Base-by-base conservation (phyloP, 495 filamentous ascomycete species). In the Neurospora sublineolata region DNA sequence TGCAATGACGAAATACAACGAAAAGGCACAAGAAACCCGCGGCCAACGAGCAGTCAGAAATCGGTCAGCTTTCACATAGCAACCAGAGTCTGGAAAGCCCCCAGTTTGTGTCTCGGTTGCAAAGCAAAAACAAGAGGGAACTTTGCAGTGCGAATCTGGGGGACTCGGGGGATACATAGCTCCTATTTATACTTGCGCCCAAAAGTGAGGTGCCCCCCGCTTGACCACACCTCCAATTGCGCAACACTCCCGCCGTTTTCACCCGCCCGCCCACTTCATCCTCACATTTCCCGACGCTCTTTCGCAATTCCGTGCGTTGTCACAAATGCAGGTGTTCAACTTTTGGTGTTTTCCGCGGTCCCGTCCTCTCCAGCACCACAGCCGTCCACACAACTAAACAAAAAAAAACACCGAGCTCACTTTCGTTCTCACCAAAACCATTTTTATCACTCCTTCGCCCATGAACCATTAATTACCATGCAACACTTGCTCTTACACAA, bases 101-200 rank as follows among this genome's bases (percentile, higher is more conserved):
- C 52, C 3, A 12, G 52, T 33, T 33, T 64, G 6, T 33, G 27
- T 64, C 52, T 64, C 27, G 27, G 52, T 64, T 64, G 52, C 52
- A 33, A 64, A 64, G 52, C 14, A 1, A 33, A 33, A 64, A 64
- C 12, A 36, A 64, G 7, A 64, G 52, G 39, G 30, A 64, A 33
- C 14, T 8, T 30, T 16, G 2, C 27, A 64, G 52, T 18, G 12
- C 14, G 72, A 68, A 37, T 40, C 7, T 73, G 70, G 73, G 37
- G 71, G 33, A 42, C 23, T 42, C 69, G 64, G 42, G 75, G 76
- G 77, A 72, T 37, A 58, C 70, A 70, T 67, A 72, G 23, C 12
- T 20, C 74, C 74, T 71, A 70, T 76, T 78, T 78, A 78, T 78
- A 78, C 74, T 72, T 70, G 39, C 77, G 37, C 75, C 69, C 73